A percentile compares a stretch with the other conserved stretches of the same genome.
Conservation (phyloP, 495 filamentous ascomycete genomes). For the Baudoinia panamericana region DNA sequence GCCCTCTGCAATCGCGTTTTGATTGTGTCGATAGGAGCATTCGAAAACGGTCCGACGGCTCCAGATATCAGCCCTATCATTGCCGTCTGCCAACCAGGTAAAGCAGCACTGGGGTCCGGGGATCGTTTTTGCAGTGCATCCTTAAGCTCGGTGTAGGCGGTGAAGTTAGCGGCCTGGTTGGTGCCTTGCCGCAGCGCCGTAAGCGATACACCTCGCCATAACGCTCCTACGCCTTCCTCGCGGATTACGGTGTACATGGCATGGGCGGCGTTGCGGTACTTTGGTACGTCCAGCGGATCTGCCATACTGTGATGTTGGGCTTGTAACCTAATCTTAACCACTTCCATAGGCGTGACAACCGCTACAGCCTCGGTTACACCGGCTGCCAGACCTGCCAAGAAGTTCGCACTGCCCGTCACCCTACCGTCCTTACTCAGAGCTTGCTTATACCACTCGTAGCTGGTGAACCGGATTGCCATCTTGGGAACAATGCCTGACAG, state of each 20-base stretch:
- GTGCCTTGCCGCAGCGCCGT: constrained; percentile 88
- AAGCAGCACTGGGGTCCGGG: constrained; percentile 39
- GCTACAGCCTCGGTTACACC: constrained; percentile 93
- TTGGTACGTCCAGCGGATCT: constrained; percentile 78
- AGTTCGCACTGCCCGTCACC: constrained; percentile 64
- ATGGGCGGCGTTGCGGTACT: constrained; percentile 96
- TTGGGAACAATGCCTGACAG: constrained; percentile 95
- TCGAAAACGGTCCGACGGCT: constrained; percentile 88
- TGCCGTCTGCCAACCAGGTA: constrained; percentile 83
- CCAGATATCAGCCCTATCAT: constrained; percentile 82
- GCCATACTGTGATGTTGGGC: constrained; percentile 92
- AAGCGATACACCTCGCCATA: constrained; percentile 87
- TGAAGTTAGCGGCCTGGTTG: constrained; percentile 98
- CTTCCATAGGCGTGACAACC: constrained; percentile 96
- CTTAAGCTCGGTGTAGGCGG: constrained; percentile 91
- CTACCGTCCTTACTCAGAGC: constrained; percentile 51
- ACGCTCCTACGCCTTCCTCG: constrained; percentile 74
- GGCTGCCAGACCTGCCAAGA: constrained; percentile 78
- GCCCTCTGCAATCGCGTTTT: constrained; percentile 93
- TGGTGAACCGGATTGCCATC: constrained; percentile 98
- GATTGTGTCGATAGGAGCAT: constrained; percentile 97
- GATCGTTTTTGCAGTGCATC: constrained; percentile 53
- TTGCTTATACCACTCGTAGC: constrained; percentile 90
- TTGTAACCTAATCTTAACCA: constrained; percentile 95
- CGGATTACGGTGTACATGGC: constrained; percentile 82